These are phyloP conservation scores for Dipteronia sinensis DNA, from an alignment of 345 rosid species.

Conservation along the genomic window DNA sequence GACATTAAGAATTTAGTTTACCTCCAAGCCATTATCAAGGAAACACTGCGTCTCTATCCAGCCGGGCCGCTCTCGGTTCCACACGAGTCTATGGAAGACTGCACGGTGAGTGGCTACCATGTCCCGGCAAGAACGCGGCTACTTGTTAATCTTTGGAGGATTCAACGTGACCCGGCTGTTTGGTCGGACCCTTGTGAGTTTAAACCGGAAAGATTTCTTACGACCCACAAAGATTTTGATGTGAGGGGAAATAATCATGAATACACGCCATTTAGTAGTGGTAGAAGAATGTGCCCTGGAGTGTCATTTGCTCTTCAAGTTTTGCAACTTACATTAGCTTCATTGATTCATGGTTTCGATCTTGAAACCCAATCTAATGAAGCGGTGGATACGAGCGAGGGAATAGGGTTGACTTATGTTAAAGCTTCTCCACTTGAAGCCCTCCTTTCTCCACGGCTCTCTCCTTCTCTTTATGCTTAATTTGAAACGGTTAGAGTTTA, in stretches of 20 bases:
- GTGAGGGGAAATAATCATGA: slow-evolving; percentile 28
- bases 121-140: slow-evolving; percentile 29
- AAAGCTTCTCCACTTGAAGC: slow-evolving; percentile 40
- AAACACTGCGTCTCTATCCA: slow-evolving; percentile 37
- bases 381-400: slow-evolving; percentile 28
- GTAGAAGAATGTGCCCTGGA: slow-evolving; percentile 42
- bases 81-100: slow-evolving; percentile 28
- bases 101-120: slow-evolving; percentile 20
- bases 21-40: slow-evolving; percentile 42
- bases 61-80: slow-evolving; percentile 29
- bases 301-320: slow-evolving; percentile 28
- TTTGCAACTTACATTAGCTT: slow-evolving; percentile 24
- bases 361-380: slow-evolving; percentile 17
- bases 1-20: slow-evolving; percentile 30
- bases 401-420: not conserved
- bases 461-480: not conserved
- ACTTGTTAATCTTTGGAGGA: slow-evolving; percentile 20
- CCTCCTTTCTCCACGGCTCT: slow-evolving; percentile 30
- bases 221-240: slow-evolving; percentile 28
- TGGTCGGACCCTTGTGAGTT: slow-evolving; percentile 34
- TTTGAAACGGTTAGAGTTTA: not conserved
- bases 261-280: slow-evolving; percentile 31
- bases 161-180: slow-evolving; percentile 33
- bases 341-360: slow-evolving; percentile 32
- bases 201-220: slow-evolving; percentile 34